A percentile compares a stretch with the other conserved stretches of the same genome.
phyloP scores from a whole-genome alignment of 228 moss, liverwort and hornwort species.

The Sphagnum fallax region DNA sequence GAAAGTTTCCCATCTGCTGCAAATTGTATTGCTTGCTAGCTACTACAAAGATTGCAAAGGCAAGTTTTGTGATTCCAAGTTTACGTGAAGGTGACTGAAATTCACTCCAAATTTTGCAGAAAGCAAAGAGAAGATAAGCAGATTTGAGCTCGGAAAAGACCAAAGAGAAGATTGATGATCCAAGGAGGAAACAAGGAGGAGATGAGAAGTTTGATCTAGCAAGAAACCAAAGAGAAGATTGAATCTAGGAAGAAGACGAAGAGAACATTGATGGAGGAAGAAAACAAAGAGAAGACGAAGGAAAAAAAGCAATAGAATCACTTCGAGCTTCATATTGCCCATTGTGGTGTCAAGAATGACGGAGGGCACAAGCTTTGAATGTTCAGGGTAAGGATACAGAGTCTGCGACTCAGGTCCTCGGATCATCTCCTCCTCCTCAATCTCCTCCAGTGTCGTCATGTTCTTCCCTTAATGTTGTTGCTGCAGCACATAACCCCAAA shows the following conservation, averaged over 20 bases:
- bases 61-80: too few species aligned
- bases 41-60: background rate
- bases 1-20: too few species aligned
- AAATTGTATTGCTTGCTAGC: background rate
- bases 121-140: too few species aligned
- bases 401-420: conserved; percentile 45
- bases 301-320: too few species aligned
- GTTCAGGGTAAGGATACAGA: conserved; percentile 46
- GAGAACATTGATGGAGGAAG: background rate
- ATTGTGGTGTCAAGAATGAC: conserved; percentile 76
- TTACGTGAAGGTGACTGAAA: too few species aligned
- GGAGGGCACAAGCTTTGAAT: conserved; percentile 39
- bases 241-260: too few species aligned
- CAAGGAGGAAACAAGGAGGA: too few species aligned
- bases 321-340: conserved; percentile 56
- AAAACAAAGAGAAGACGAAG: too few species aligned
- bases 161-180: background rate
- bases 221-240: too few species aligned
- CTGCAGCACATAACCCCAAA: background rate
- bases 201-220: too few species aligned
- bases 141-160: background rate
- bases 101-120: too few species aligned
- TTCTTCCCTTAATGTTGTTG: conserved; percentile 2
- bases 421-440: conserved; percentile 27
- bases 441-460: conserved; percentile 15